Base-by-base conservation (phyloP, 2,329 filamentous ascomycete genomes). In the Chrysosporium keratinophilum region DNA sequence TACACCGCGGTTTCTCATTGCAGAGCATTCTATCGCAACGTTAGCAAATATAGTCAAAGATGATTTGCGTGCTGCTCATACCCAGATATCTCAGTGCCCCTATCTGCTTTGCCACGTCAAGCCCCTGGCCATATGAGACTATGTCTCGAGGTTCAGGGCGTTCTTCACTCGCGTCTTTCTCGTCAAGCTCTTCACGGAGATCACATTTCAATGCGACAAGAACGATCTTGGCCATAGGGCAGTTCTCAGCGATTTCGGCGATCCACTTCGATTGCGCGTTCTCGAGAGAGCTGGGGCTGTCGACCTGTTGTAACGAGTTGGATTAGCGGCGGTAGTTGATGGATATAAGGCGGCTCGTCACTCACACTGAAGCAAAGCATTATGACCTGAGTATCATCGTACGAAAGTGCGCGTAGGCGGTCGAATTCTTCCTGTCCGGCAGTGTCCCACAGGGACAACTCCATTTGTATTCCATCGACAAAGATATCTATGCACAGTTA, bases 211-310 rank as follows among this genome's bases (percentile, higher is more conserved):
- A 79, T 20, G 93, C 93, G 3, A 96, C 90, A 6, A 98, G 79
- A 15, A 98, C 93, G 44, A 98, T 81, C 71, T 94, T 95, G 59
- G 96, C 93, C 55, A 86, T 88, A 1, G 89, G 88, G 72, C 93
- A 97, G 74, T 98, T 96, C 73, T 98, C 93, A 58, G 90, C 87
- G 61, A 98, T 98, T 72, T 98, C 93, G 58, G 88, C 86, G 4
- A 96, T 88, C 93, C 93, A 98, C 74, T 98, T 98, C 63, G 88
- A 91, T 71, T 95, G 89, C 57, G 98, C 89, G 79, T 98, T 98
- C 71, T 98, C 93, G 57, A 98, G 82, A 2, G 90, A 96, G 71
- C 96, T 90, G 62, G 86, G 88, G 68, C 88, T 95, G 72, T 98
- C 93, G 68, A 97, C 78, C 78, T 81, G 57, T 59, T n/a, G n/a